Evolutionary conservation across 2,329 filamentous ascomycete species (phyloP), one percentile per base, ranked within the genome.

Genomic region (Ophiostoma triangulosporum): DNA sequence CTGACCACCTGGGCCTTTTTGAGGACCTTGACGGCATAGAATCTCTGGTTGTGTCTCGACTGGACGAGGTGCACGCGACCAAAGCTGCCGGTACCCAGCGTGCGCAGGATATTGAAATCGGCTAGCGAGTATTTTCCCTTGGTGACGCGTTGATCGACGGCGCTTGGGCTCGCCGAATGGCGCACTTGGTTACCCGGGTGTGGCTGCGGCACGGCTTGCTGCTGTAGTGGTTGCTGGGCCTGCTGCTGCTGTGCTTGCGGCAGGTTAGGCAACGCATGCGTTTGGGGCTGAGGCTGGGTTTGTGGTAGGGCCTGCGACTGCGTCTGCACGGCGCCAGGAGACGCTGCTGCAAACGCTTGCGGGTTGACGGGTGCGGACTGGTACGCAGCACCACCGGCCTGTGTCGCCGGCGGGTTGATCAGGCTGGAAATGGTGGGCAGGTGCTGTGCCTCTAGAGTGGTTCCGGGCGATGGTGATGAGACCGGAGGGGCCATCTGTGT

Each of bases 1-100:
- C 95, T 95, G 69, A 98, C 89, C 53, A 98, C 91, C 71, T 98
- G 93, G 49, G 84, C 84, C 77, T 98, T 98, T 70, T 98, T 98
- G 70, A 98, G 73, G 60, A 98, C 93, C 73, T 98, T 98, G 70
- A 98, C 84, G 46, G 93, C 93, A 71, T 98, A 98, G 75, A 90
- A 98, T 57, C 93, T 84, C 70, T 95, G 87, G 69, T 98, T 98
- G 72, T 98, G 93, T 70, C 90, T 93, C 60, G 90, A 96, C 71
- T 97, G 93, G 52, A 97, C 93, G 57, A 98, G 75, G 66, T 98
- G 93, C 45, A 98, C 93, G 61, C 93, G 80, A 46, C 93, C 93
- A 70, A 98, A 98, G 69, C 90, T 96, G 64, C 93, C 93, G 32
- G 93, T 98, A 51, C 93, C 93, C 58, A 98, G 75, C 35, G 93